These are phyloP conservation scores for Chalara sp. DNA, from an alignment of 2,329 filamentous ascomycete genomes.

Conservation along the genomic window DNA sequence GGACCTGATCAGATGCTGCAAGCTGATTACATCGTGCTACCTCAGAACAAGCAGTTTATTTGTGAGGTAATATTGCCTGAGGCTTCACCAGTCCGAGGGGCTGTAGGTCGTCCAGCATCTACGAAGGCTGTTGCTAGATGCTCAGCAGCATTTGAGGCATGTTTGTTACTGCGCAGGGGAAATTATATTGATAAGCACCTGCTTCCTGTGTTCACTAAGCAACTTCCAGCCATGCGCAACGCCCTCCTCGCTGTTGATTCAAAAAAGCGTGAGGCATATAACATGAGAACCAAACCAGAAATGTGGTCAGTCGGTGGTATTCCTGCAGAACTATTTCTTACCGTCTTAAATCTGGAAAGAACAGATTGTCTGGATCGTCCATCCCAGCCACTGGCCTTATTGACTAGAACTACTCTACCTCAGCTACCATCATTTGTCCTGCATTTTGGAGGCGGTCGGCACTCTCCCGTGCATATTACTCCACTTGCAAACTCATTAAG, in stretches of 20 bases:
- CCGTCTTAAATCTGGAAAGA: slow-evolving; percentile 50
- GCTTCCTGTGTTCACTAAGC: slow-evolving; percentile 64
- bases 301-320: slow-evolving; percentile 54
- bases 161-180: slow-evolving; percentile 60
- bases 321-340: slow-evolving; percentile 52
- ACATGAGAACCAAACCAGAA: slow-evolving; percentile 71
- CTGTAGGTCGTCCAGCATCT: slow-evolving; percentile 53
- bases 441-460: slow-evolving; percentile 59
- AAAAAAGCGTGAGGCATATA: slow-evolving; percentile 69
- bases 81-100: slow-evolving; percentile 61
- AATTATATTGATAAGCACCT: slow-evolving; percentile 68
- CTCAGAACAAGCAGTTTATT: slow-evolving; percentile 52
- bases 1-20: slow-evolving; percentile 28
- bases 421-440: slow-evolving; percentile 61
- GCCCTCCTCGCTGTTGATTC: slow-evolving; percentile 74
- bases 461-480: slow-evolving; percentile 49
- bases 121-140: slow-evolving; percentile 78
- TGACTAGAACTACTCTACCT: slow-evolving; percentile 63
- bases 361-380: slow-evolving; percentile 49
- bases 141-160: slow-evolving; percentile 82
- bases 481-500: slow-evolving; percentile 37
- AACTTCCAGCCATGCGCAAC: slow-evolving; percentile 77
- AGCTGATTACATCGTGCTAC: slow-evolving; percentile 56
- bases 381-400: slow-evolving; percentile 59
- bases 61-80: slow-evolving; percentile 77